Base-by-base conservation (phyloP, 257 asterid genomes). In the Oldenlandia corymbosa region DNA sequence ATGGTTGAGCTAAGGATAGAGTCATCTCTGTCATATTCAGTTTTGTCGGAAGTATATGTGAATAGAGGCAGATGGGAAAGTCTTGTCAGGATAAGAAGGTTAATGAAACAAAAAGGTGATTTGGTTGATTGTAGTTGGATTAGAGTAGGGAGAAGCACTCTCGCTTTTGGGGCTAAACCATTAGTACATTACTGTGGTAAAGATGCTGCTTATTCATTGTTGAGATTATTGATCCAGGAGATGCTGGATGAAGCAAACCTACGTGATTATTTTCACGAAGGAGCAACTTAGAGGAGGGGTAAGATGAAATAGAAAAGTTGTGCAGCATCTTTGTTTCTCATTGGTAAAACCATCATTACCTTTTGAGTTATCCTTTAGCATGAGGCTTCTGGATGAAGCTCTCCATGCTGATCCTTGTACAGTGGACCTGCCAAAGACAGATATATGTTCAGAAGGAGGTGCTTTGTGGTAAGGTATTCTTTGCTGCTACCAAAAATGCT, bases 41-140 rank as follows among this genome's bases (percentile, higher is more conserved):
- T 79, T 69, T 66, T 88, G 79, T 80, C 85, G 2, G 61, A 78
- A 57, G 74, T 60, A 21, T 88, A 80, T 14, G 89, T 80, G 73
- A 67, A 55, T 37, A 69, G 63, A 42, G 87, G 86, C 39, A 83
- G 78, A 75, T 88, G 95, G 95, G 95, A 88, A 65, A 78, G 89
- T 63, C 74, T 83, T 17, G 87, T 88, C 69, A 82, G 91, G 65
- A 84, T 81, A 53, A 81, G 68, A 75, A 83, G 68, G 65, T 62
- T 68, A 68, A 78, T 83, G 80, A 75, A 55, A 41, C 79, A 70
- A 69, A 68, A 73, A 52, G 39, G 46, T 69, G 65, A 75, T 60
- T 65, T 60, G 48, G 73, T 45, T 50, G 83, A 78, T 34, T 71
- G 75, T 73, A 83, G 94, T 78, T 78, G 76, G 83, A 74, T 85